Conservation (phyloP, 1,284 basidiomycete species). For the Trametes hirsuta region DNA sequence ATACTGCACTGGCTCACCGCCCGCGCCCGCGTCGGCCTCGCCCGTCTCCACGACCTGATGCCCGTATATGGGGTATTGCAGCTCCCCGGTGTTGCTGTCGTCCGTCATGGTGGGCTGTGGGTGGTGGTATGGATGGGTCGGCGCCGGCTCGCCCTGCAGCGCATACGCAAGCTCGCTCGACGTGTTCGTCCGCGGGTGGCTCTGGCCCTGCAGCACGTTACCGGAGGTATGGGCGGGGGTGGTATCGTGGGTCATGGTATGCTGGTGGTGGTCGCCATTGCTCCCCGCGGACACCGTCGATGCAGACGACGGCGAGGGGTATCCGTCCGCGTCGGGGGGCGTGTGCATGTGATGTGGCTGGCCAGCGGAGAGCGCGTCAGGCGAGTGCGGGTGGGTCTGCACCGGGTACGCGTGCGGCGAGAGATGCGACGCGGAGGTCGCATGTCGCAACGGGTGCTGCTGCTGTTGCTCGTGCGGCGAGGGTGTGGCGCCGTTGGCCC, state of each 20-base stretch:
- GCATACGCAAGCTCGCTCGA: constrained; percentile 31
- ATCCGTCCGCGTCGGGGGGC: constrained; percentile 16
- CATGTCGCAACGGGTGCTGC: constrained; percentile 12
- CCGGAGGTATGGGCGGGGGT: constrained; percentile 1
- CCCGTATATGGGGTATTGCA: constrained; percentile 18
- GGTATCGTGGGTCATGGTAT: constrained; percentile 16
- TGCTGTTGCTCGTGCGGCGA: constrained; percentile 15
- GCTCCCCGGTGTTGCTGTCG: constrained; percentile 7
- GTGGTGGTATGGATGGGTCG: constrained; percentile 1
- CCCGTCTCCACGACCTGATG: background rate
- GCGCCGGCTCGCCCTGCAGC: constrained; percentile 20
- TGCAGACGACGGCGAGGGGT: constrained; percentile 24
- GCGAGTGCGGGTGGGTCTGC: constrained; percentile 11
- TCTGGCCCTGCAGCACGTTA: constrained; percentile 2
- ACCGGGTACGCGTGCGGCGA: constrained; percentile 15
- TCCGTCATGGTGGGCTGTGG: background rate
- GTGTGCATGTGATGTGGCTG: constrained; percentile 4
- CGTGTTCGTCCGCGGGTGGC: constrained; percentile 17
- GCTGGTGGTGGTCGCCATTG: constrained; percentile 5
- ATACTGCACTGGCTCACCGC: background rate
- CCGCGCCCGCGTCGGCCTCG: background rate
- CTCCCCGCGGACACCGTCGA: constrained; percentile 26
- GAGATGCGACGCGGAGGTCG: constrained; percentile 14
- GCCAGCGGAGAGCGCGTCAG: background rate
- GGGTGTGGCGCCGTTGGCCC: constrained; percentile 22